Percentiles rank a stretch among this genome's conserved stretches.
Evolutionary conservation across 2,329 filamentous ascomycete species (phyloP).

Genomic region (Fusarium nygamai): DNA sequence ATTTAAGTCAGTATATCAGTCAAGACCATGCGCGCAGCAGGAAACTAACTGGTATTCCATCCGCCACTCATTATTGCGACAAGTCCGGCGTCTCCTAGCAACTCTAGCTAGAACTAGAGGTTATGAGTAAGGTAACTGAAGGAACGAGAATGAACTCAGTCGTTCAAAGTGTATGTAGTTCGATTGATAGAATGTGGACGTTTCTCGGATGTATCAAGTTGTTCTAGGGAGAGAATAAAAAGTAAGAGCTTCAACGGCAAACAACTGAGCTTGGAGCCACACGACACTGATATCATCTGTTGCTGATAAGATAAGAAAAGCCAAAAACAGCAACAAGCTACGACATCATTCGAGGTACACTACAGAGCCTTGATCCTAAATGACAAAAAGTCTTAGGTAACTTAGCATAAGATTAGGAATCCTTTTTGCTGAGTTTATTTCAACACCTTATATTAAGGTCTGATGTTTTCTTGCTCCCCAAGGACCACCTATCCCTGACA

Average conservation of each 20-base stretch:
- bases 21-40: not conserved
- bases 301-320: conserved; percentile 41
- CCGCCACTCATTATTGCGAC: conserved; percentile 73
- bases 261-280: conserved; percentile 23
- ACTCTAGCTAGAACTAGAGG: not conserved
- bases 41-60: conserved; percentile 85
- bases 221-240: conserved; percentile 2
- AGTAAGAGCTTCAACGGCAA: conserved; percentile 20
- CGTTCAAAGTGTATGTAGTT: not conserved
- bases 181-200: not conserved
- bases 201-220: not conserved
- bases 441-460: no score
- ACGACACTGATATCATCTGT: conserved; percentile 41
- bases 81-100: not conserved
- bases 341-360: conserved; percentile 18
- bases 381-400: no score
- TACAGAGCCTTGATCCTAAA: no score
- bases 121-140: not conserved
- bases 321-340: conserved; percentile 37
- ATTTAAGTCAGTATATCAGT: conserved; percentile 7
- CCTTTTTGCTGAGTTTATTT: no score
- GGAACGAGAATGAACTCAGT: not conserved
- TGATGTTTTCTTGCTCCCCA: no score
- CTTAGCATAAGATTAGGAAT: no score
- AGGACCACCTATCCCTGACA: not conserved